phyloP scores from a whole-genome alignment of 768 basidiomycete genomes.

The Suillus brevipes region DNA sequence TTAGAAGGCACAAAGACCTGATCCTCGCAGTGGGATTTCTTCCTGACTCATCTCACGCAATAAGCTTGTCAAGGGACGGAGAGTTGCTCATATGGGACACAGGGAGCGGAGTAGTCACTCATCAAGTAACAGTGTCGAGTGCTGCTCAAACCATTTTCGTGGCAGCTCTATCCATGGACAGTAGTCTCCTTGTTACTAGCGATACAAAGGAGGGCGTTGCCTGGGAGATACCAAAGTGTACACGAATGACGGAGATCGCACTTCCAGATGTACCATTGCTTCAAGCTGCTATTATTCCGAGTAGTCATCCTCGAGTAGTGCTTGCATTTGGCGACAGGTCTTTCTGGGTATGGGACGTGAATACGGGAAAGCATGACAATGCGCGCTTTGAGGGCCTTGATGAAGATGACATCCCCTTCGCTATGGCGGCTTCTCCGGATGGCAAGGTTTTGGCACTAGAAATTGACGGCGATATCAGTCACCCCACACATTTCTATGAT shows the following conservation, averaged over 20 bases:
- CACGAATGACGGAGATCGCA: background rate
- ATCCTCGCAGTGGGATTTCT: background rate
- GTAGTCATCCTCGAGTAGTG: background rate
- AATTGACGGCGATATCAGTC: background rate
- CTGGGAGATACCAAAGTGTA: background rate
- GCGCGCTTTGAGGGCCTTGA: background rate
- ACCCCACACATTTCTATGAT: slow-evolving; percentile 1
- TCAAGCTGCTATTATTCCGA: background rate
- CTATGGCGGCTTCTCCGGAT: background rate
- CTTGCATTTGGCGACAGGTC: slow-evolving; percentile 4
- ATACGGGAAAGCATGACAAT: background rate
- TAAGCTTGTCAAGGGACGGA: slow-evolving; percentile 1
- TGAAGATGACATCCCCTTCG: background rate
- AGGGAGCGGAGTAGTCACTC: background rate
- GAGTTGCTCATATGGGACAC: background rate
- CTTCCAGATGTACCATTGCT: slow-evolving; percentile 1
- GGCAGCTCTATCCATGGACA: background rate
- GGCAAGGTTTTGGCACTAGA: background rate
- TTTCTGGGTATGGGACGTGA: background rate
- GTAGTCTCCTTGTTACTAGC: background rate
- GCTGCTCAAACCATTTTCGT: background rate
- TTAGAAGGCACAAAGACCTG: slow-evolving; percentile 22
- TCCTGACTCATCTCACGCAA: background rate
- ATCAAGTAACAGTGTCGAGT: background rate
- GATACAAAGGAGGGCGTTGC: background rate